Base-by-base conservation (phyloP, 176 grass and related monocot genomes). In the Rhynchospora breviuscula region DNA sequence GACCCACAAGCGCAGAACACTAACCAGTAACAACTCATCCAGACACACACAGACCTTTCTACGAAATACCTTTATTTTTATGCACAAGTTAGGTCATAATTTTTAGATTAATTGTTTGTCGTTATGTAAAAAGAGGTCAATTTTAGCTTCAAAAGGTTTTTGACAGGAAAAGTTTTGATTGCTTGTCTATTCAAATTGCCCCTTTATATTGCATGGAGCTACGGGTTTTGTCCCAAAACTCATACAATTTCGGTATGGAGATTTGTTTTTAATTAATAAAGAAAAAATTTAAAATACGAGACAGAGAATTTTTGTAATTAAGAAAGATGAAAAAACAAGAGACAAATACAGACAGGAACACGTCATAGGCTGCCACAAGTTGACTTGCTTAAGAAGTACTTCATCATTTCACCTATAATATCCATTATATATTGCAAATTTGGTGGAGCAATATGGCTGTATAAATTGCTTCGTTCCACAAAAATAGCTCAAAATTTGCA, bases 371-470 rank as follows among this genome's bases (percentile, higher is more conserved):
- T 78, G 45, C 21, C 29, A 15, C 1, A 53, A 35, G 49, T 79
- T 57, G 48, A 56, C 44, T 79, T 79, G 75, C 75, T 79, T 52
- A 17, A 31, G 21, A 44, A 59, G 11, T 10, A 80, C 78, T 51
- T 70, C 7, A 70, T 70, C 17, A 61, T 62, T 80, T 43, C 46
- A 59, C 54, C 78, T 62, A 80, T 80, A 80, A 80, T 80, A 61
- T 62, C 23, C 10, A 15, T 80, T 40, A 40, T 80, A 22, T 51
- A 59, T 61, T 80, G 78, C 33, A 46, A 80, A 80, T 62, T 44
- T 40, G 26, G 78, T 56, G 74, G 0, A 54, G 10, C 1, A 25
- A 78, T 49, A 57, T 18, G 45, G 19, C 14, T 29, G 26, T 17
- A 17, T 57, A 35, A 79, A 31, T 79, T 29, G 43, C 25, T 79